phyloP scores from a whole-genome alignment of 768 basidiomycete genomes.

The Paxillus ammoniavirescens region DNA sequence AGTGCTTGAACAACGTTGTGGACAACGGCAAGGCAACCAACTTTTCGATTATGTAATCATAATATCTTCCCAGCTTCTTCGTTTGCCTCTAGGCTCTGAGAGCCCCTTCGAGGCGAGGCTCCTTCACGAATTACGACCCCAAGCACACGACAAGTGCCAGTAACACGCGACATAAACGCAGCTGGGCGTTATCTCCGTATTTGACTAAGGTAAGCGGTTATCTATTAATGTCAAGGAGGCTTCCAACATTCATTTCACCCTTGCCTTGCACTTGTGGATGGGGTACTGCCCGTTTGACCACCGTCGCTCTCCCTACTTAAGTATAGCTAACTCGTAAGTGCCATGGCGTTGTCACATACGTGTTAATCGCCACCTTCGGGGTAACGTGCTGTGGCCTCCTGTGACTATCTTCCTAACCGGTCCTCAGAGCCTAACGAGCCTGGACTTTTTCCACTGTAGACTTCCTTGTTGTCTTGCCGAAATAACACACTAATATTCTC shows the following conservation, averaged over 20 bases:
- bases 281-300: neutral
- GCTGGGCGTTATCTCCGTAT: neutral
- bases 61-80: constrained; percentile 4
- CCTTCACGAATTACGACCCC: too few species aligned
- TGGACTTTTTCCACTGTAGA: neutral
- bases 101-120: too few species aligned
- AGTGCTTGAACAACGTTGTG: constrained; percentile 20
- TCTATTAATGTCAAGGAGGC: too few species aligned
- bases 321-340: constrained; percentile 4
- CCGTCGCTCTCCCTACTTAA: neutral
- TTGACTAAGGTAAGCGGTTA: neutral
- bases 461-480: constrained; percentile 1
- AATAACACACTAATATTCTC: neutral
- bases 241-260: neutral
- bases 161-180: neutral
- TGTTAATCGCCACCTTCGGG: neutral
- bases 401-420: constrained; percentile 14
- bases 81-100: too few species aligned
- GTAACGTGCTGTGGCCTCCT: constrained; percentile 4
- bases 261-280: neutral
- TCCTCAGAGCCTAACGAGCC: constrained; percentile 12
- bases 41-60: constrained; percentile 29
- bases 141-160: too few species aligned
- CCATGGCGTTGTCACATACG: constrained; percentile 7
- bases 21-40: constrained; percentile 16